Conservation (phyloP, 2,329 filamentous ascomycete species). For the Aureobasidium namibiae region DNA sequence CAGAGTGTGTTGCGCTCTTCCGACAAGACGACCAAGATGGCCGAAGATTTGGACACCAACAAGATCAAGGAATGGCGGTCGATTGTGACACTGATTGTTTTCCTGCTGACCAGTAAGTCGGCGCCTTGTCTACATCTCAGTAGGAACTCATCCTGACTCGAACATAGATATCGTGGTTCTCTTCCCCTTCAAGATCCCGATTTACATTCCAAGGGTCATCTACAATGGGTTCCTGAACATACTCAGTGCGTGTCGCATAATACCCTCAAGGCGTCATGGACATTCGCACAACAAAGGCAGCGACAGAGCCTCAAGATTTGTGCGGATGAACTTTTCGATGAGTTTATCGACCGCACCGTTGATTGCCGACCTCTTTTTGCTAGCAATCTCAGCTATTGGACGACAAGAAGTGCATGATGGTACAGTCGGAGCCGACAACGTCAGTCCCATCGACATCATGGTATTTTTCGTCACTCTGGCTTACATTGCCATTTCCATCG, state of each 20-base stretch:
- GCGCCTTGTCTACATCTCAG: background rate
- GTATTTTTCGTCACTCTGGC: constrained; percentile 64
- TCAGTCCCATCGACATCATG: constrained; percentile 66
- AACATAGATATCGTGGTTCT: constrained; percentile 57
- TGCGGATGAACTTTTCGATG: constrained; percentile 52
- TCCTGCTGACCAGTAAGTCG: constrained; percentile 60
- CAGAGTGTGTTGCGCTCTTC: background rate
- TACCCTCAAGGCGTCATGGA: constrained; percentile 33
- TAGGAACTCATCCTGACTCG: background rate
- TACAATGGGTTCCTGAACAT: constrained; percentile 37
- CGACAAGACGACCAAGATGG: constrained; percentile 18
- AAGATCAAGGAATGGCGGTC: constrained; percentile 59
- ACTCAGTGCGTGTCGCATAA: constrained; percentile 44
- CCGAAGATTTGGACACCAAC: constrained; percentile 39
- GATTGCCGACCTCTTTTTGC: constrained; percentile 61
- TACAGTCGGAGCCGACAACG: constrained; percentile 57
- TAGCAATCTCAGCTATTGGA: constrained; percentile 62
- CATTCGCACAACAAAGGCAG: constrained; percentile 17
- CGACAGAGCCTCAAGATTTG: constrained; percentile 31
- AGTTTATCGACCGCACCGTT: constrained; percentile 65
- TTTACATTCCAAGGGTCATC: constrained; percentile 49
- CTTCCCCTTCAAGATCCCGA: constrained; percentile 58
- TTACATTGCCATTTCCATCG: constrained; percentile 70
- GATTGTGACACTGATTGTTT: constrained; percentile 61
- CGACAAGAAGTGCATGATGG: constrained; percentile 59